phyloP scores from a whole-genome alignment of 2,329 filamentous ascomycete species.

The Aspergillus fumigatiaffinis region DNA sequence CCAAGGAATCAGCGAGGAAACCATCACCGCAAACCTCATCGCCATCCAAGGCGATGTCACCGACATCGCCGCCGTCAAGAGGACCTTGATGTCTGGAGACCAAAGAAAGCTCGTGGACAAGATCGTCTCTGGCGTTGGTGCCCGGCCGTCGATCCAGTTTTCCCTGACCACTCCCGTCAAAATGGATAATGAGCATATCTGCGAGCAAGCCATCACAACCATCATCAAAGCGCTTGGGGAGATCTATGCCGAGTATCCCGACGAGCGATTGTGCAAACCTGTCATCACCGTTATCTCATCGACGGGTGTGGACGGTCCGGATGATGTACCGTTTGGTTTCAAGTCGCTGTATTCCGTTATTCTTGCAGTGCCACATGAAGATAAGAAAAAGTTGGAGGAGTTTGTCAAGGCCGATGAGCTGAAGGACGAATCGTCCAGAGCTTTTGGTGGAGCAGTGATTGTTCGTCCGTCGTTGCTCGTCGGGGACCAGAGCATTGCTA shows the following conservation, averaged over 20 bases:
- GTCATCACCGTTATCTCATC: neutral
- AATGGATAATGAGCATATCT: neutral
- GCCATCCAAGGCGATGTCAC: neutral
- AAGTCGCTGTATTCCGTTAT: neutral
- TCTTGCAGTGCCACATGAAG: neutral
- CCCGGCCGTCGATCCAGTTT: neutral
- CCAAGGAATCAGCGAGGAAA: neutral
- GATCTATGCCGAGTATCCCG: neutral
- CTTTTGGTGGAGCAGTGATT: slow-evolving; percentile 14
- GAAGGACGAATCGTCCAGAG: neutral
- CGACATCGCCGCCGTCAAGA: neutral
- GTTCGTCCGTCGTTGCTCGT: slow-evolving; percentile 33
- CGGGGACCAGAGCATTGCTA: slow-evolving; percentile 28
- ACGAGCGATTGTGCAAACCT: neutral
- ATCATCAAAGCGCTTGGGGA: neutral
- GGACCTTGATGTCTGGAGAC: neutral
- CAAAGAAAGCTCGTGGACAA: neutral
- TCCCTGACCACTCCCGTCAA: neutral
- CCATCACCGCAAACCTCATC: neutral
- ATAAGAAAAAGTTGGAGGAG: neutral
- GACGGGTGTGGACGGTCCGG: neutral
- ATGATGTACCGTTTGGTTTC: slow-evolving; percentile 13
- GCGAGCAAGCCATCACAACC: neutral
- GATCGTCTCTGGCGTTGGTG: neutral
- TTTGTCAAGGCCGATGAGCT: neutral